Percentiles rank a stretch among this genome's conserved stretches.
phyloP scores from a whole-genome alignment of 192 early-diverging fungal species.

The Backusella tuberculispora region DNA sequence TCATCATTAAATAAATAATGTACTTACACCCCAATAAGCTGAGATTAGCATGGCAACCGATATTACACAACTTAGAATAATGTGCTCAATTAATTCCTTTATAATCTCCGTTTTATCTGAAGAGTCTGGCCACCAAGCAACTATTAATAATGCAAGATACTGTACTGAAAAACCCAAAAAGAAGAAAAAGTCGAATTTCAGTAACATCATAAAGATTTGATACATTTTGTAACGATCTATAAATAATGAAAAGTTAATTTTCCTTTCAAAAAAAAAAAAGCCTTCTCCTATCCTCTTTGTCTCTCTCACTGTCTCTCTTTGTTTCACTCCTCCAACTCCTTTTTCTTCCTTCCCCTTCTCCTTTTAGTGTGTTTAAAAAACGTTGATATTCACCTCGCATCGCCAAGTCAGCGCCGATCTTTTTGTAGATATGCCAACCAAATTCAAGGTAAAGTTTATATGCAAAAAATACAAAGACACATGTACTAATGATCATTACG shows the following conservation, averaged over 20 bases:
- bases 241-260: neutral
- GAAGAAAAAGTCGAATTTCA: conserved; percentile 84
- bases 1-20: too few species aligned
- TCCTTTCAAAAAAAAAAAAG: neutral
- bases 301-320: neutral
- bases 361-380: conserved; percentile 3
- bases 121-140: conserved; percentile 39
- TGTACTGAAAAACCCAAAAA: conserved; percentile 81
- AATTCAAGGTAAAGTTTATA: conserved; percentile 79
- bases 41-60: conserved; percentile 52
- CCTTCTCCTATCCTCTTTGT: neutral
- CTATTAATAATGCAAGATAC: conserved; percentile 65
- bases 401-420: conserved; percentile 77
- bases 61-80: conserved; percentile 51
- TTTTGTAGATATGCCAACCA: conserved; percentile 85
- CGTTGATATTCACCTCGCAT: conserved; percentile 58
- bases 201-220: conserved; percentile 79
- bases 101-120: conserved; percentile 23
- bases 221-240: conserved; percentile 74
- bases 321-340: neutral
- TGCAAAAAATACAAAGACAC: conserved; percentile 54
- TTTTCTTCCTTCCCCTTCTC: neutral
- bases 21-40: conserved; percentile 61
- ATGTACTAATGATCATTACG: conserved; percentile 54
- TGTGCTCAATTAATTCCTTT: conserved; percentile 44